A percentile compares a stretch with the other conserved stretches of the same genome.
phyloP scores from a whole-genome alignment of 2,329 filamentous ascomycete species.

The Colletotrichum sansevieriae region DNA sequence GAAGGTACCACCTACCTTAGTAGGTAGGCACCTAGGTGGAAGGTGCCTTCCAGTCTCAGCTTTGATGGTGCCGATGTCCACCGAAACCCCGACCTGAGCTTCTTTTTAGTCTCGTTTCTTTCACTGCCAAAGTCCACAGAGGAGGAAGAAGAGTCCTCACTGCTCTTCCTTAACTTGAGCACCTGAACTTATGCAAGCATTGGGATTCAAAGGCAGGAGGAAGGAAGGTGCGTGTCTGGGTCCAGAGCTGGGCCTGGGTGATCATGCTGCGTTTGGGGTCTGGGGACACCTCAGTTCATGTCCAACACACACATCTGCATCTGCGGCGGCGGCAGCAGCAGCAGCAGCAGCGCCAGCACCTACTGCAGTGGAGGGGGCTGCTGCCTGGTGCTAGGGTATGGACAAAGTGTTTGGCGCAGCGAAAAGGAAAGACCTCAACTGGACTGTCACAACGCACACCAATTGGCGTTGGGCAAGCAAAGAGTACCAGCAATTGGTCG shows the following conservation, averaged over 20 bases:
- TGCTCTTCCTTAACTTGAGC: too few species aligned
- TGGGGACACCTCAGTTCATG: too few species aligned
- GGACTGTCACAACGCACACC: neutral
- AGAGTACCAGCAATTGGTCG: slow-evolving; percentile 8
- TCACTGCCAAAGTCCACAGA: neutral
- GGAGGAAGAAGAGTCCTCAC: too few species aligned
- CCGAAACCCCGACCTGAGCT: slow-evolving; percentile 31
- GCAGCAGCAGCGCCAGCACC: neutral
- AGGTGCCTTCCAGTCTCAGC: slow-evolving; percentile 29
- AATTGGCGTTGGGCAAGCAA: slow-evolving; percentile 5
- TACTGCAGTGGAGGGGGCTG: neutral
- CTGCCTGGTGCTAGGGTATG: neutral
- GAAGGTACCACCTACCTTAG: neutral
- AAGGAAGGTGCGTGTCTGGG: neutral
- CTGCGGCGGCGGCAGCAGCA: neutral
- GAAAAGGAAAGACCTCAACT: neutral
- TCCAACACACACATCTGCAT: too few species aligned
- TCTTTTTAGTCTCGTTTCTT: slow-evolving; percentile 5
- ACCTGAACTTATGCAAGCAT: neutral
- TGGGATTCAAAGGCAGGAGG: slow-evolving; percentile 1
- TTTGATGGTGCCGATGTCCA: slow-evolving; percentile 36
- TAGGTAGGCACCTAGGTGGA: too few species aligned
- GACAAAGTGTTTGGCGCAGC: neutral
- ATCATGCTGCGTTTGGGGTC: neutral
- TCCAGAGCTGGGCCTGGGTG: neutral